Conservation (phyloP, 192 early-diverging fungal genomes). For the Dissophora globulifera region DNA sequence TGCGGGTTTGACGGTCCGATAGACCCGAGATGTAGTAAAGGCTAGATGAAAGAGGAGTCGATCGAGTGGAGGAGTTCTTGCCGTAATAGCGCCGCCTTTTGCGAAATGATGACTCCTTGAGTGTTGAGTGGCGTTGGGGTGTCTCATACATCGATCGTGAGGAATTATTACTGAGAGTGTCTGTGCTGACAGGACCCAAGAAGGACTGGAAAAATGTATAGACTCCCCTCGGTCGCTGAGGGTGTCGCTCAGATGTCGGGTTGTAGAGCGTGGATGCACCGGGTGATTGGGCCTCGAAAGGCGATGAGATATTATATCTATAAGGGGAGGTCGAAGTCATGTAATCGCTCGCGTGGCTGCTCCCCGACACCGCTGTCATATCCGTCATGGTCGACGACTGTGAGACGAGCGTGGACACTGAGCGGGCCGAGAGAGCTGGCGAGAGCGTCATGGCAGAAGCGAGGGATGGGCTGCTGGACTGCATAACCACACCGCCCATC, state of each 20-base stretch:
- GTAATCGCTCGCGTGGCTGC: neutral
- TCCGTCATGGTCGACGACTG: conserved; percentile 3
- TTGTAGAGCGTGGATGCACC: too few relatives aligned
- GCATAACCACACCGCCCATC: neutral
- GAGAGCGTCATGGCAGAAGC: neutral
- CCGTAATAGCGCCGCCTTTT: conserved; percentile 5
- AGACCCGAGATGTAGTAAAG: conserved; percentile 11
- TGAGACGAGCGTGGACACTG: neutral
- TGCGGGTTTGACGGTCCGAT: conserved; percentile 2
- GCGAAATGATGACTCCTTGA: conserved; percentile 9
- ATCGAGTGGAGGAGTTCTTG: neutral
- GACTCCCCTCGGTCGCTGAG: too few relatives aligned
- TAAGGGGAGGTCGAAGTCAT: too few relatives aligned
- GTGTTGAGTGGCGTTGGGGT: too few relatives aligned
- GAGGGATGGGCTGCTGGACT: conserved; percentile 8
- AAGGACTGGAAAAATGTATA: too few relatives aligned
- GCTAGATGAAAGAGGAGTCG: neutral
- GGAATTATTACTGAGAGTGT: too few relatives aligned
- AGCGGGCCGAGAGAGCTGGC: conserved; percentile 1
- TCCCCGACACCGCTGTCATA: neutral
- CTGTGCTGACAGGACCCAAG: too few relatives aligned
- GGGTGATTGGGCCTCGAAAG: too few relatives aligned
- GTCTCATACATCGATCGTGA: too few relatives aligned
- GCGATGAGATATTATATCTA: too few relatives aligned
- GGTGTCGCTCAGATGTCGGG: too few relatives aligned